Conservation (phyloP, 768 basidiomycete species). For the Suillus weaverae region DNA sequence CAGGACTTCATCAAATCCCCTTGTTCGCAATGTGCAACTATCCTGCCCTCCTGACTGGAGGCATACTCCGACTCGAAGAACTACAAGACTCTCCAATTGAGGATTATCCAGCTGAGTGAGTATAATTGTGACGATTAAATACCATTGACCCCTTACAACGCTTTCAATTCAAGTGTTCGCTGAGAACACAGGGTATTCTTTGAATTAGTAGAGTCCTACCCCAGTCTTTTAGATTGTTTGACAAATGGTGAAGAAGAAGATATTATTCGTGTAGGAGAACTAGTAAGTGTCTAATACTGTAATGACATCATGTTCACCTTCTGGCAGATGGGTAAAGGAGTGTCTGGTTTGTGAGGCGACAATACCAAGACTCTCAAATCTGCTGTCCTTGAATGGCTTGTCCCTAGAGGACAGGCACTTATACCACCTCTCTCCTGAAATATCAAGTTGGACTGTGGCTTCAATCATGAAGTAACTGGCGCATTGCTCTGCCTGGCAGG, state of each 20-base stretch:
- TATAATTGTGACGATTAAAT: neutral
- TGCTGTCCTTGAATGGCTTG: conserved; percentile 23
- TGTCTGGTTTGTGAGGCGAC: conserved; percentile 22
- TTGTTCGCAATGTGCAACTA: conserved; percentile 21
- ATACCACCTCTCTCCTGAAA: conserved; percentile 12
- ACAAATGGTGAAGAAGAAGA: neutral
- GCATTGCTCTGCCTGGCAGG: conserved; percentile 30
- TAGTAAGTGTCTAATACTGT: neutral
- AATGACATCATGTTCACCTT: neutral
- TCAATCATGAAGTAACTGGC: conserved; percentile 29
- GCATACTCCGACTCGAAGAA: neutral
- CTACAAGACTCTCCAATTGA: neutral
- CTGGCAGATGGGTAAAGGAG: conserved; percentile 14
- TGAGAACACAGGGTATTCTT: neutral
- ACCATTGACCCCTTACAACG: neutral
- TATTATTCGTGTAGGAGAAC: neutral
- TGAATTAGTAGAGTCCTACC: neutral
- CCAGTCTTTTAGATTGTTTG: neutral
- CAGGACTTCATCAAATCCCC: conserved; percentile 10
- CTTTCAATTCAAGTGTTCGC: neutral
- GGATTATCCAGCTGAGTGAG: neutral
- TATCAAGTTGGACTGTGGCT: conserved; percentile 16
- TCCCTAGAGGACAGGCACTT: conserved; percentile 17
- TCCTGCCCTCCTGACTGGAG: neutral
- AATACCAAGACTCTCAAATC: conserved; percentile 21